These are phyloP conservation scores for Dryas drummondii DNA, from an alignment of 306 rosid genomes.

Conservation along the genomic window DNA sequence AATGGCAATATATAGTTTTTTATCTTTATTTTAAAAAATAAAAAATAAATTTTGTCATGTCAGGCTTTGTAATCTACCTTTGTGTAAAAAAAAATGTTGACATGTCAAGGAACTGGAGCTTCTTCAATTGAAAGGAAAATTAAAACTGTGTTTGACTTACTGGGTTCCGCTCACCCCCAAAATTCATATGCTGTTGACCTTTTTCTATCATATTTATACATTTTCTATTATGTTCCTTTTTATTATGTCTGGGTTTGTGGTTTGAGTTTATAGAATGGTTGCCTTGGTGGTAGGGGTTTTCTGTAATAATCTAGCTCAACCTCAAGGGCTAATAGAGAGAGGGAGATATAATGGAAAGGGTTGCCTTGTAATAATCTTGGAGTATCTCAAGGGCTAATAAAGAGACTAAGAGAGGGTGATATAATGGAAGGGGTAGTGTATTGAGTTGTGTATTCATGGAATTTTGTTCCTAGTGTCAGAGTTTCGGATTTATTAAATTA, in stretches of 20 bases:
- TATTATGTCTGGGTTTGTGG: not conserved
- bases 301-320: not conserved
- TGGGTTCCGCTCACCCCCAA: too few relatives aligned
- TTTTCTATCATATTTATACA: not conserved
- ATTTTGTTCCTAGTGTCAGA: not conserved
- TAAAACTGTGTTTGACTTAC: not conserved
- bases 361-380: too few relatives aligned
- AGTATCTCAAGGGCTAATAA: too few relatives aligned
- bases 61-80: not conserved
- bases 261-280: not conserved
- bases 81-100: not conserved
- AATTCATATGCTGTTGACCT: not conserved
- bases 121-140: not conserved
- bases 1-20: not conserved
- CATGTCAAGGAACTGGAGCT: not conserved
- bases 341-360: not conserved
- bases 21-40: not conserved
- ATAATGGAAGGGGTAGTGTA: not conserved
- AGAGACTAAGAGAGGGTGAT: too few relatives aligned
- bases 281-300: not conserved
- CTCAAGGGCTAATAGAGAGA: not conserved
- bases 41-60: not conserved
- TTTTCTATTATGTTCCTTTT: not conserved
- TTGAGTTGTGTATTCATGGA: not conserved
- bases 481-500: not conserved